Conservation (phyloP, 1,284 basidiomycete genomes). For the Malassezia arunalokei region DNA sequence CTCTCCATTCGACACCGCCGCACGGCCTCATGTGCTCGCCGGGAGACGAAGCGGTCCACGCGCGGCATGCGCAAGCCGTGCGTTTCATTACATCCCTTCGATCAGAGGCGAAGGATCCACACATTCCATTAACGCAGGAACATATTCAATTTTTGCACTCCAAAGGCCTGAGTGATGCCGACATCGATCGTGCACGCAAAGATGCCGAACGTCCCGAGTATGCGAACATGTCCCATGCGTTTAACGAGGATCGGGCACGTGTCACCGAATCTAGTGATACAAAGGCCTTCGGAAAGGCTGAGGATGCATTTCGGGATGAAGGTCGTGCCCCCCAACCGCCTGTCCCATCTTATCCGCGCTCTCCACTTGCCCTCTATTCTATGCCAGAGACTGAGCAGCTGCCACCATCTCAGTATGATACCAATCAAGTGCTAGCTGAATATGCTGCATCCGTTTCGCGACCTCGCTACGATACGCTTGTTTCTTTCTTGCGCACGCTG, state of each 20-base stretch:
- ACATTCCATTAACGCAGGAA: conserved; percentile 5
- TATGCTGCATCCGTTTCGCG: conserved; percentile 6
- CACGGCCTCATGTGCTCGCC: background rate
- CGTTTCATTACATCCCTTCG: conserved; percentile 37
- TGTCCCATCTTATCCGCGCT: conserved; percentile 29
- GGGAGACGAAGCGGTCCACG: background rate
- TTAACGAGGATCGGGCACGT: background rate
- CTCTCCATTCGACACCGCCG: background rate
- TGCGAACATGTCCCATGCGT: conserved; percentile 1
- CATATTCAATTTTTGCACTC: conserved; percentile 30
- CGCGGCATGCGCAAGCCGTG: conserved; percentile 34
- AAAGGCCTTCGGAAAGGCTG: conserved; percentile 20
- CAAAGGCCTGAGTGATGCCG: conserved; percentile 34
- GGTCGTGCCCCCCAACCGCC: conserved; percentile 11
- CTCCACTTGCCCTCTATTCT: conserved; percentile 35
- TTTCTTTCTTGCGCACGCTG: conserved; percentile 32
- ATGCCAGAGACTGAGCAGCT: conserved; percentile 6
- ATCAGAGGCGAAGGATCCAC: conserved; percentile 12
- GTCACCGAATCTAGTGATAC: conserved; percentile 1
- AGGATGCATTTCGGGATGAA: conserved; percentile 30
- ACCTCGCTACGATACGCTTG: conserved; percentile 34
- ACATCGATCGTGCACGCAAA: conserved; percentile 26
- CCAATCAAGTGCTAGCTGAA: conserved; percentile 11
- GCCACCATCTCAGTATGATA: conserved; percentile 2
- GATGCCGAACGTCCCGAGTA: conserved; percentile 28